Conservation (phyloP, 306 rosid genomes). For the Trichosanthes truncata region DNA sequence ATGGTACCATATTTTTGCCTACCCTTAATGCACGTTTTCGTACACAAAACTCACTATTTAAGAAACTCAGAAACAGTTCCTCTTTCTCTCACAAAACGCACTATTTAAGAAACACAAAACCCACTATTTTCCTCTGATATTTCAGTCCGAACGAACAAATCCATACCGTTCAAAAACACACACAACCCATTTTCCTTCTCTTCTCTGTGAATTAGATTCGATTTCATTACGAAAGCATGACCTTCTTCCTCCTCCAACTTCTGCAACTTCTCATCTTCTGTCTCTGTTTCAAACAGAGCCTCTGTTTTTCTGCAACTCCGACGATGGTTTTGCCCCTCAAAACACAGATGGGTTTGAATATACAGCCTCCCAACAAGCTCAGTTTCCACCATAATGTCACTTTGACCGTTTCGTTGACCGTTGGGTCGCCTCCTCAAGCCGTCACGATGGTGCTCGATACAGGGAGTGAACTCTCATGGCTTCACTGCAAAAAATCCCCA, state of each 20-base stretch:
- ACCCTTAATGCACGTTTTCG: background rate
- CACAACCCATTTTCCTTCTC: background rate
- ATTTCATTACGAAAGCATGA: constrained; percentile 9
- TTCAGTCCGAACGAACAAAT: background rate
- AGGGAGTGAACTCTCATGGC: constrained; percentile 90
- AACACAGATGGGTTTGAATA: constrained; percentile 26
- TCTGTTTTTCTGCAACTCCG: constrained; percentile 11
- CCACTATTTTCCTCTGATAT: background rate
- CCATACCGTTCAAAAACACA: background rate
- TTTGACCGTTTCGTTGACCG: constrained; percentile 51
- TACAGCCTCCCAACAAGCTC: constrained; percentile 32
- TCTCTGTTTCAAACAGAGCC: constrained; percentile 14
- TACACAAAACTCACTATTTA: background rate
- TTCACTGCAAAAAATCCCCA: constrained; percentile 49
- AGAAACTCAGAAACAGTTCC: background rate
- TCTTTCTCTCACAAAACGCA: background rate
- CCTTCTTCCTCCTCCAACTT: constrained; percentile 11
- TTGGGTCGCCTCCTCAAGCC: constrained; percentile 78
- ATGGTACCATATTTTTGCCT: background rate
- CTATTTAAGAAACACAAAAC: background rate
- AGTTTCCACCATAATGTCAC: constrained; percentile 69
- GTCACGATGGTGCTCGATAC: constrained; percentile 95
- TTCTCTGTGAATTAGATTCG: background rate
- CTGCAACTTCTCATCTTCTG: background rate
- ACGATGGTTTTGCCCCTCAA: constrained; percentile 39